A percentile compares a stretch with the other conserved stretches of the same genome.
Conservation (phyloP, 208 protist species). For the Spongospora subterranea region DNA sequence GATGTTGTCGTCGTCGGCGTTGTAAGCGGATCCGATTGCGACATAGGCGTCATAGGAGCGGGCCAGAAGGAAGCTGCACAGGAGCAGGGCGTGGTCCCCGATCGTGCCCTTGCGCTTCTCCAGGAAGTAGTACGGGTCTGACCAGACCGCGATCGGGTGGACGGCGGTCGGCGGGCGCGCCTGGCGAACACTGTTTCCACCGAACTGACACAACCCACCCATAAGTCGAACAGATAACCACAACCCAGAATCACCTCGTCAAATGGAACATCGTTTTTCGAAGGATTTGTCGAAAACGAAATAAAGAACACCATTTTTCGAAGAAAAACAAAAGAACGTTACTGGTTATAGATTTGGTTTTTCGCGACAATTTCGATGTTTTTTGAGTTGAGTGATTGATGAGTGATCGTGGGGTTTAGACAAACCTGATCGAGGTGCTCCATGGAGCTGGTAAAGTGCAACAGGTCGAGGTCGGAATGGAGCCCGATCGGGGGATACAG, state of each 20-base stretch:
- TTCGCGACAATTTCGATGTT: too few species aligned
- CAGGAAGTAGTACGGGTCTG: conserved; percentile 62
- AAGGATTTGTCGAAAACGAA: too few species aligned
- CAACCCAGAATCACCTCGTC: too few species aligned
- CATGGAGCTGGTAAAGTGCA: neutral
- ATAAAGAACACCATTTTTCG: too few species aligned
- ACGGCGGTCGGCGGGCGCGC: too few species aligned
- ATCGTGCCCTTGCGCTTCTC: conserved; percentile 61
- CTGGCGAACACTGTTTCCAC: neutral
- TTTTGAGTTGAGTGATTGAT: too few species aligned
- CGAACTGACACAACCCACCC: neutral
- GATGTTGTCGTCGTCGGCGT: neutral
- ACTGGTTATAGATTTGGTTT: too few species aligned
- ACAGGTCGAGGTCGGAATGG: neutral
- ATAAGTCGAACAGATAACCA: too few species aligned
- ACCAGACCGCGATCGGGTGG: conserved; percentile 16
- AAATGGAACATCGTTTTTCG: too few species aligned
- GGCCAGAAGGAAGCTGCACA: conserved; percentile 62
- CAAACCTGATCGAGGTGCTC: conserved; percentile 12
- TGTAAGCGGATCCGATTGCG: neutral
- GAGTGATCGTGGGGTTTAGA: too few species aligned
- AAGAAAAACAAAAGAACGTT: neutral
- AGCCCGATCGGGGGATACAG: neutral
- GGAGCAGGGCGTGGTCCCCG: conserved; percentile 59
- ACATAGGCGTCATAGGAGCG: conserved; percentile 26